A percentile compares a stretch with the other conserved stretches of the same genome.
Evolutionary conservation across 2,329 filamentous ascomycete genomes (phyloP).

Genomic region (Ascosphaera aggregata): DNA sequence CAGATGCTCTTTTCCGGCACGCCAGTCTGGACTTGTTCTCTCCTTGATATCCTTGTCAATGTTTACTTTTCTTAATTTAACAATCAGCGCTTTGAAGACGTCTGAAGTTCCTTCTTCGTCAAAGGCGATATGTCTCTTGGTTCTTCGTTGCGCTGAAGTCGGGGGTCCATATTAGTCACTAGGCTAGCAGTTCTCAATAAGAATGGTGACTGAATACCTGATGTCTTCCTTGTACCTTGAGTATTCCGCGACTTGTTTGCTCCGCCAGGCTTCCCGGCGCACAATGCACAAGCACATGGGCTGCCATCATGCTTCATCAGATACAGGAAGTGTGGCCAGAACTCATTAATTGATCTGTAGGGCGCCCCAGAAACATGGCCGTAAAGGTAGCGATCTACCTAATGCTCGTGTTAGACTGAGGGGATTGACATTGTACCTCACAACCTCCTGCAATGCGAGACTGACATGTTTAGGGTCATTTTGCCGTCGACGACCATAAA

Average conservation of each 20-base stretch:
- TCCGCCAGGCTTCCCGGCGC: conserved; percentile 5
- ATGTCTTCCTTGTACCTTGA: neutral
- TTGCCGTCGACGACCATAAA: conserved; percentile 26
- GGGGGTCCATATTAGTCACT: too few relatives aligned
- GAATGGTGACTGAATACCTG: neutral
- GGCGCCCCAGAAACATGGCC: conserved; percentile 28
- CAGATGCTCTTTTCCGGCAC: conserved; percentile 23
- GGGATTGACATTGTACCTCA: too few relatives aligned
- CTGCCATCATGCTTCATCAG: conserved; percentile 24
- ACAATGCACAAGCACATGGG: conserved; percentile 1
- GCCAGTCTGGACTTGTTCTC: conserved; percentile 31
- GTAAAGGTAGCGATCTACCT: conserved; percentile 23
- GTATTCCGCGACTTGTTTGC: conserved; percentile 3
- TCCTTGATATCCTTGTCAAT: conserved; percentile 27
- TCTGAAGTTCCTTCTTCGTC: conserved; percentile 33
- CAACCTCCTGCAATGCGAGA: too few relatives aligned
- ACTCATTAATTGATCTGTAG: conserved; percentile 30
- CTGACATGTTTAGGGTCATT: conserved; percentile 13
- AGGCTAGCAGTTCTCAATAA: too few relatives aligned
- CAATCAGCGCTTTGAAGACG: conserved; percentile 26
- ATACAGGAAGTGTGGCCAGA: conserved; percentile 33
- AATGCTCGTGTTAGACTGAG: too few relatives aligned
- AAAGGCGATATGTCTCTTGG: conserved; percentile 4
- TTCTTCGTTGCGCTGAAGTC: conserved; percentile 4
- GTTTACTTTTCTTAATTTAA: conserved; percentile 20